Base-by-base conservation (phyloP, 768 basidiomycete genomes). In the Boletus sp. region DNA sequence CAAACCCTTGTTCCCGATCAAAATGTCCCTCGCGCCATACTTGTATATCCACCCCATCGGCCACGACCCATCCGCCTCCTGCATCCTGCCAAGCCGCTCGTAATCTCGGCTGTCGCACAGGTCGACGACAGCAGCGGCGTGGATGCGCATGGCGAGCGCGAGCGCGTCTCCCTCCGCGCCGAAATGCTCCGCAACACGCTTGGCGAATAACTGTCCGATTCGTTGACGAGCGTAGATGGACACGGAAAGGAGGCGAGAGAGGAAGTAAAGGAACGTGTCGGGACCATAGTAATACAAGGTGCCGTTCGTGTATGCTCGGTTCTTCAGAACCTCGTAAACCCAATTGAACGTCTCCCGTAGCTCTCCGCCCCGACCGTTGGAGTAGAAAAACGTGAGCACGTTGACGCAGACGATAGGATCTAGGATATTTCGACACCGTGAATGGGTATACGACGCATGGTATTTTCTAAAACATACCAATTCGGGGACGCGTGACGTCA, bases 391-490 rank as follows among this genome's bases (percentile, higher is more conserved):
- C 0, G 59, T 54, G 63, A 67, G 65, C 1, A 57, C 57, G 7
- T 67, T 65, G 36, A 50, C 51, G 0, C 59, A 66, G n/a, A 67
- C 63, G 3, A 57, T 50, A 5, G 63, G 66, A 32, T 66, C 65
- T 66, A 12, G 15, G 1, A 2, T 18, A 17, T 48, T 24, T 4
- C 17, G 4, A 17, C 1, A 0, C 1, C 4, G 15, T 54, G 17
- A 50, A 44, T 35, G 8, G 5, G 9, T 30, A 9, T 39, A 15
- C 5, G 14, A 24, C 15, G 2, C 6, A 24, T 39, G 6, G 14
- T 10, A 5, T 15, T 17, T 11, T 47, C 5, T n/a, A 37, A 29
- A 3, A 50, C 65, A 5, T 45, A 66, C 65, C 65, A 9, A 67
- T 56, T 45, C 65, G 62, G 4, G 65, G 65, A 36, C 65, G 59